These are phyloP conservation scores for Mrakiaceae sp. DNA, from an alignment of 1,284 basidiomycete species.

Conservation along the genomic window DNA sequence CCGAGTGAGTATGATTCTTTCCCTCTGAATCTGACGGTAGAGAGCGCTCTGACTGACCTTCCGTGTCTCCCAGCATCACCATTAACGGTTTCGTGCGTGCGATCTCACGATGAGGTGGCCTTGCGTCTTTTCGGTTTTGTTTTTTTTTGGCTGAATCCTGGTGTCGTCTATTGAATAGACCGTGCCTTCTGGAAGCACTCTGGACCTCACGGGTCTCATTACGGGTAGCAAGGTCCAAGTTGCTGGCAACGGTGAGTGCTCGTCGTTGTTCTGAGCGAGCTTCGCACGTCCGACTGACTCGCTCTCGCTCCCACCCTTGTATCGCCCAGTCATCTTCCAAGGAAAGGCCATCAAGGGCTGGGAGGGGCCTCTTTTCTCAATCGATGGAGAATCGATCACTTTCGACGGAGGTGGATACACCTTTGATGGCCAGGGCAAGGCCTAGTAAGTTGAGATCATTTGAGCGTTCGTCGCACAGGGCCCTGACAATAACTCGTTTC, in stretches of 20 bases:
- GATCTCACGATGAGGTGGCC: too few species aligned
- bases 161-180: too few species aligned
- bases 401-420: slow-evolving; percentile 21
- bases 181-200: background rate
- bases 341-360: background rate
- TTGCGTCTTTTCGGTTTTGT: too few species aligned
- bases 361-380: slow-evolving; percentile 20
- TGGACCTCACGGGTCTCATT: background rate
- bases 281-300: too few species aligned
- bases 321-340: background rate
- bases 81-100: background rate
- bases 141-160: too few species aligned
- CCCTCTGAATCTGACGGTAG: too few species aligned
- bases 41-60: background rate
- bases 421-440: slow-evolving; percentile 19
- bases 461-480: too few species aligned
- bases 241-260: background rate
- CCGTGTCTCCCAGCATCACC: background rate
- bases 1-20: too few species aligned
- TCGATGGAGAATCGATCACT: slow-evolving; percentile 19
- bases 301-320: too few species aligned
- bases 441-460: slow-evolving; percentile 15
- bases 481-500: background rate
- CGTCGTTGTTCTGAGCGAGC: too few species aligned
- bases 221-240: slow-evolving; percentile 6